Percentiles rank a stretch among this genome's conserved stretches.
phyloP scores from a whole-genome alignment of 129 eudicot genomes.

The Cynara cardunculus region DNA sequence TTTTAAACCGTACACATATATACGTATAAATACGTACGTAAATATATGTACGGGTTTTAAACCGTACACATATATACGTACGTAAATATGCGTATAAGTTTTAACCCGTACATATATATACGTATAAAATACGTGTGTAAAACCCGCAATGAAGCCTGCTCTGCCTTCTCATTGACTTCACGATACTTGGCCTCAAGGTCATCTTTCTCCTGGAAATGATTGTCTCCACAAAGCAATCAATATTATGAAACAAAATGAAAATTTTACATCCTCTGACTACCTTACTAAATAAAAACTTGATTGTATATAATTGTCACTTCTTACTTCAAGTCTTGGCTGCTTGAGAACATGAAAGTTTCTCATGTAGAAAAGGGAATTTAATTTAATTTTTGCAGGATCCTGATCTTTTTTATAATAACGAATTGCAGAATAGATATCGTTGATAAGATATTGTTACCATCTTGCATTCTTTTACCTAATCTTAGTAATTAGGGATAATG shows the following conservation, averaged over 20 bases:
- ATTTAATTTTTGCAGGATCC: neutral
- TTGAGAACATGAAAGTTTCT: neutral
- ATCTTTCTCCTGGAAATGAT: slow-evolving; percentile 79
- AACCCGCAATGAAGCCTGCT: slow-evolving; percentile 68
- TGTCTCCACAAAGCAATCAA: slow-evolving; percentile 32
- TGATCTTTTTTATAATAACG: neutral
- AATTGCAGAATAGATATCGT: neutral
- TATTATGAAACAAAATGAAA: slow-evolving; percentile 18
- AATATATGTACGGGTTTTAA: too few relatives aligned
- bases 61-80: too few relatives aligned
- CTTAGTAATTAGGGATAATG: neutral
- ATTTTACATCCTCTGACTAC: neutral
- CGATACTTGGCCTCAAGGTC: slow-evolving; percentile 80
- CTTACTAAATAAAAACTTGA: neutral
- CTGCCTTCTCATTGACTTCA: slow-evolving; percentile 83
- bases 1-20: too few relatives aligned
- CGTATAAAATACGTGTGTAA: too few relatives aligned
- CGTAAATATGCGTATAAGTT: too few relatives aligned
- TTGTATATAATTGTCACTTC: neutral
- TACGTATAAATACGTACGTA: too few relatives aligned
- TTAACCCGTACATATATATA: too few relatives aligned
- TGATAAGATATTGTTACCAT: neutral
- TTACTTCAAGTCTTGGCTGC: neutral
- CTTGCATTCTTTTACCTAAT: neutral
- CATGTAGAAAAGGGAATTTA: neutral